Percentiles rank a stretch among this genome's conserved stretches.
Conservation (phyloP, 139 green algal species). For the Edaphochlamys debaryana region DNA sequence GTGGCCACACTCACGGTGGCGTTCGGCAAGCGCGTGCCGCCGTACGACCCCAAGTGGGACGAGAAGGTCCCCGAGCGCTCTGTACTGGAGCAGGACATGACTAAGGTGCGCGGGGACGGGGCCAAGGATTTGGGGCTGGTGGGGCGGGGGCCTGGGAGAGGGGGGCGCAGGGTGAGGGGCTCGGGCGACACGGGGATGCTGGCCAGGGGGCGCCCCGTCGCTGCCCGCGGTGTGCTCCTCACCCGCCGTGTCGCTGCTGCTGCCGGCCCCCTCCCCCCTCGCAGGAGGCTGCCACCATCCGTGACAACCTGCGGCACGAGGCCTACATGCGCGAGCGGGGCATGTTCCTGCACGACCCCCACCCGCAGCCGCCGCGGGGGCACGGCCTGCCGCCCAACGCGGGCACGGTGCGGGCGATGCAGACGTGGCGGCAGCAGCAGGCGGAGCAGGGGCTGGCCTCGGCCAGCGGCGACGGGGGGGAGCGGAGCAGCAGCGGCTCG, state of each 20-base stretch:
- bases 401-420: constrained; percentile 47
- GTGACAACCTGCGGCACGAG: constrained; percentile 33
- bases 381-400: constrained; percentile 51
- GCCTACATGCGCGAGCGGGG: constrained; percentile 38
- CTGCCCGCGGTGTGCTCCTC: too few species aligned
- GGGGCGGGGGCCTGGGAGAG: too few species aligned
- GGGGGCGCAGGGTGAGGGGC: too few species aligned
- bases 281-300: constrained; percentile 46
- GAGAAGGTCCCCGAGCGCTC: constrained; percentile 49
- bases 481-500: neutral
- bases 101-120: constrained; percentile 56
- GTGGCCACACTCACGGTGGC: constrained; percentile 47
- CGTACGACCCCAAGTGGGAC: constrained; percentile 41
- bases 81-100: constrained; percentile 52
- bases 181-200: too few species aligned
- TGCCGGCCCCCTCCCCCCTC: neutral
- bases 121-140: too few species aligned
- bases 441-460: neutral
- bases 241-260: too few species aligned
- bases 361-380: constrained; percentile 36
- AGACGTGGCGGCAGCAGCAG: constrained; percentile 32
- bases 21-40: constrained; percentile 50
- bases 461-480: too few species aligned
- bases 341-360: constrained; percentile 46
- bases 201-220: too few species aligned